phyloP scores from a whole-genome alignment of 192 early-diverging fungal genomes.

The Backusella tarrabulga region DNA sequence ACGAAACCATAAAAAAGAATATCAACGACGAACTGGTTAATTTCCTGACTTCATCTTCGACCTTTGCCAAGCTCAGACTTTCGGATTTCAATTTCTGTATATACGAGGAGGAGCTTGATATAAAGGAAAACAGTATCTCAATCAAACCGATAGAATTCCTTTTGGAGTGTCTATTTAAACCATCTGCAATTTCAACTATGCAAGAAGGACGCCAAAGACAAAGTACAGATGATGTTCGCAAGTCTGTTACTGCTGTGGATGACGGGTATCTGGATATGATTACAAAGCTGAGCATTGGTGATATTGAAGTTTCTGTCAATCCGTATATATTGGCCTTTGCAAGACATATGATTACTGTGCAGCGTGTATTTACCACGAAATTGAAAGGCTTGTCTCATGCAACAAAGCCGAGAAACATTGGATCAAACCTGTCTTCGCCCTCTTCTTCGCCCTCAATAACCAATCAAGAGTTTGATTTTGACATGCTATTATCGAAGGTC shows the following conservation, averaged over 20 bases:
- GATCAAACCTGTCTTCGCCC: background rate
- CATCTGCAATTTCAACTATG: background rate
- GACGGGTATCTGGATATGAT: constrained; percentile 47
- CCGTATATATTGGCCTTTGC: constrained; percentile 56
- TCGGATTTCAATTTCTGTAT: constrained; percentile 43
- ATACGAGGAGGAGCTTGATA: constrained; percentile 43
- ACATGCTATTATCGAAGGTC: constrained; percentile 31
- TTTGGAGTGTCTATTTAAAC: constrained; percentile 44
- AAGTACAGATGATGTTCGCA: background rate
- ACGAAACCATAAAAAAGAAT: constrained; percentile 5
- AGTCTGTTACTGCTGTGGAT: background rate
- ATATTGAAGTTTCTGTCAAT: constrained; percentile 40
- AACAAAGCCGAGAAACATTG: background rate
- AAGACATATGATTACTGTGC: constrained; percentile 53
- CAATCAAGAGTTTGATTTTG: constrained; percentile 11
- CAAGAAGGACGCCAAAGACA: background rate
- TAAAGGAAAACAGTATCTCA: constrained; percentile 46
- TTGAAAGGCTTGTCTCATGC: constrained; percentile 31
- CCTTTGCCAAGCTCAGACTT: constrained; percentile 40
- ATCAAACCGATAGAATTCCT: constrained; percentile 34
- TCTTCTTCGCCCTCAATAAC: background rate
- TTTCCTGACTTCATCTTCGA: constrained; percentile 35
- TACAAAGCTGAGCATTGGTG: constrained; percentile 36
- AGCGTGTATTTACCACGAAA: constrained; percentile 50
- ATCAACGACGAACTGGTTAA: constrained; percentile 22